Base-by-base conservation (phyloP, 1,284 basidiomycete species). In the Heliocybe sulcata region DNA sequence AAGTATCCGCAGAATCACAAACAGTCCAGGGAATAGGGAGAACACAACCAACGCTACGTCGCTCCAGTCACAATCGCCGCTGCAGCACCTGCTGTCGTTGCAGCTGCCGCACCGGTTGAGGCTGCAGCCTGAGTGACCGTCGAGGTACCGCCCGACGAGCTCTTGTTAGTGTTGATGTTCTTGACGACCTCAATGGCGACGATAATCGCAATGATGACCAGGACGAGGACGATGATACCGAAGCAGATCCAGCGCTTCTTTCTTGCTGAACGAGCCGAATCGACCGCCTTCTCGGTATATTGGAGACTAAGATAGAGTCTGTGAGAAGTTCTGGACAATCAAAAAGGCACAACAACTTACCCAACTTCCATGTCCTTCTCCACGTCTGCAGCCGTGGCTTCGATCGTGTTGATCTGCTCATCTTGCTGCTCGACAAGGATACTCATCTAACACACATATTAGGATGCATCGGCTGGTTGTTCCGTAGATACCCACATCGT, bases 191-290 rank as follows among this genome's bases (percentile, higher is more conserved):
- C 67, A 45, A 82, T 64, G n/a, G 76, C 80, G 52, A 86, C 69
- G 52, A 80, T 77, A 59, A 83, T 68, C 10, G 72, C 79, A 56
- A 84, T 58, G 58, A 81, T 69, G 52, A 69, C 68, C 54, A 77
- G 63, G 59, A 83, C 67, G 60, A 77, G 63, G 57, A 83, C 56
- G 61, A 76, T 65, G 60, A 87, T 76, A 67, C 76, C 73, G 71
- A 91, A 90, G 69, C 87, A 92, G 70, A 87, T 86, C 85, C 85
- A 89, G 62, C 86, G 81, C 74, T 87, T 91, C 67, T 82, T 85
- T 52, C 94, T 81, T 11, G 87, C 88, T 25, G 79, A 77, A 56
- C 76, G 73, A 20, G 84, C 91, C 59, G 82, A 83, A 49, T 78
- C 72, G 31, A 92, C 84, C 0, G 92, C 94, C 55, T 79, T 77